phyloP scores from a whole-genome alignment of 1,284 basidiomycete species.

The Cystobasidium slooffiae region DNA sequence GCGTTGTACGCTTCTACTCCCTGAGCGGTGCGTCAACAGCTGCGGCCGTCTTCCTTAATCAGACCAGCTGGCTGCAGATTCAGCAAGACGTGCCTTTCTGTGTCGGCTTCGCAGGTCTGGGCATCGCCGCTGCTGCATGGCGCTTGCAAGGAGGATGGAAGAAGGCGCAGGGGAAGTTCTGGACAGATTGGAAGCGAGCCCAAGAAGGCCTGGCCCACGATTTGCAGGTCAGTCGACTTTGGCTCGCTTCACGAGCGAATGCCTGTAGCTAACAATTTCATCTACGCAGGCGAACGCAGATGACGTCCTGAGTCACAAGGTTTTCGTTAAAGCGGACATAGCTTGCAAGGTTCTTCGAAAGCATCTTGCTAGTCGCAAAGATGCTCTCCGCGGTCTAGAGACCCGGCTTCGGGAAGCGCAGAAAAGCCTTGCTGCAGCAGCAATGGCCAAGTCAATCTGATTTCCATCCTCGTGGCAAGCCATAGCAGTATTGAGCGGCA shows the following conservation, averaged over 20 bases:
- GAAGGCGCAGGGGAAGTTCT: conserved; percentile 54
- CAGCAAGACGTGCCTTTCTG: conserved; percentile 53
- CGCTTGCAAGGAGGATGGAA: conserved; percentile 56
- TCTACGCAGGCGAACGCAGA: conserved; percentile 29
- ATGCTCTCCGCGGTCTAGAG: conserved; percentile 6
- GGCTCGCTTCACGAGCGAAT: background rate
- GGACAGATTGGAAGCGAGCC: conserved; percentile 49
- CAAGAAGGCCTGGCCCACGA: conserved; percentile 38
- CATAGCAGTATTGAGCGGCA: too few species aligned
- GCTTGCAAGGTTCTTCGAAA: conserved; percentile 16
- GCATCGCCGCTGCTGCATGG: conserved; percentile 53
- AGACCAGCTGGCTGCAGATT: conserved; percentile 37
- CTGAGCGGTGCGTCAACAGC: conserved; percentile 14
- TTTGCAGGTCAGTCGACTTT: conserved; percentile 27
- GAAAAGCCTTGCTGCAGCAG: background rate
- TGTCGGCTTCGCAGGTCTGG: conserved; percentile 53
- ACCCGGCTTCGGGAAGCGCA: background rate
- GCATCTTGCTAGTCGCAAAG: conserved; percentile 3
- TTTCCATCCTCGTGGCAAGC: background rate
- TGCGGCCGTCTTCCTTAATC: conserved; percentile 21
- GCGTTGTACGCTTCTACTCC: conserved; percentile 29
- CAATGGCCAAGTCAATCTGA: background rate
- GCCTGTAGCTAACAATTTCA: background rate
- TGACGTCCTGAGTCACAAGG: conserved; percentile 20
- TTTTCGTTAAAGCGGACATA: conserved; percentile 40